Evolutionary conservation across 2,329 filamentous ascomycete species (phyloP), one percentile per base, ranked within the genome.

Genomic region (Seiridium unicorne): DNA sequence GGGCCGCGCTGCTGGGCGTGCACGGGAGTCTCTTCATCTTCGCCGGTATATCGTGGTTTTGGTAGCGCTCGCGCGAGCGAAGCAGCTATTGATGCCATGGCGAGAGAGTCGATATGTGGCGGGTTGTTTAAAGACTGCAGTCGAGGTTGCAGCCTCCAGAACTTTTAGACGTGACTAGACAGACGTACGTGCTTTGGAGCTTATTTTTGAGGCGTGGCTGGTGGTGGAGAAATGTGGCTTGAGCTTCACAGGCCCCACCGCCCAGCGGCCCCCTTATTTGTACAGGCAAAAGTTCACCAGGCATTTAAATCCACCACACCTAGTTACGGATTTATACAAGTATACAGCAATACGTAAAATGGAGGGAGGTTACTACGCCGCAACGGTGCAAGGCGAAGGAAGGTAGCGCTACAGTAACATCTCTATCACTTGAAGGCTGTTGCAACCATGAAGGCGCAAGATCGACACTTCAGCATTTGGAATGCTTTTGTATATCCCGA

Each of bases 21-120:
- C 36, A 81, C 77, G 32, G 89, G 89, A 40, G 89, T 78, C 70
- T 96, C 91, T 73, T 97, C 93, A 72, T 96, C 89, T 72, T 96
- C 92, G 67, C 91, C 93, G 4, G 89, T 92, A 72, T 97, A 96
- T 77, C 91, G 94, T 13, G 94, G 93, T 73, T 93, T 93, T 3
- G 94, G 94, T 48, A 98, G 82, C 60, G 91, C 88, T 72, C 88
- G 87, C 64, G 92, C 87, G 48, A 98, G 84, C 60, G 92, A 91
- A 61, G 86, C 83, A 66, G 84, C 84, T 70, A 91, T 82, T 61
- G 87, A 88, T 61, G 87, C 79, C 88, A 91, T 91, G 63, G 51
- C 51, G 51, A 38, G 36, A 36, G 51, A 4, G 34, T 4, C 18
- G 49, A 35, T 40, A 4, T 38, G 49, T 40, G 18, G 35, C 10